Percentiles rank a stretch among this genome's conserved stretches.
phyloP scores from a whole-genome alignment of 768 basidiomycete species.

The Lactarius akahatsu region DNA sequence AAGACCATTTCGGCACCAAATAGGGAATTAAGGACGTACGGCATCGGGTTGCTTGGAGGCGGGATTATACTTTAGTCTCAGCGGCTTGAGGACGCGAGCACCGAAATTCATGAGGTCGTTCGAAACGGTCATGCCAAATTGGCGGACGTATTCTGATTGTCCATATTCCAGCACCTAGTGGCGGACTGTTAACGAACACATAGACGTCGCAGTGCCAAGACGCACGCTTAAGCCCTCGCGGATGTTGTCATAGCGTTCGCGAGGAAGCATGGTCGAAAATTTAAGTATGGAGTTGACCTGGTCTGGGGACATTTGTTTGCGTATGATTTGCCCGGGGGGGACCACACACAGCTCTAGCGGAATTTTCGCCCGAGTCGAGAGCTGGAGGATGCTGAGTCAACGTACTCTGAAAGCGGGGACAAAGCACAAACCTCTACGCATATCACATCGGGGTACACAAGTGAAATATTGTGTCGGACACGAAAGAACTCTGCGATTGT shows the following conservation, averaged over 20 bases:
- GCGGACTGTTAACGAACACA: background rate
- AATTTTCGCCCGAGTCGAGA: constrained; percentile 56
- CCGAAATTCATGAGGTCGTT: constrained; percentile 52
- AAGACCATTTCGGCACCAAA: background rate
- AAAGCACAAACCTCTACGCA: constrained; percentile 60
- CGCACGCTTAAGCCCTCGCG: constrained; percentile 49
- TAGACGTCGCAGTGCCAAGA: background rate
- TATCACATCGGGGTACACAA: constrained; percentile 61
- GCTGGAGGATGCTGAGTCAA: constrained; percentile 38
- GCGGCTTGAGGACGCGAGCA: constrained; percentile 62
- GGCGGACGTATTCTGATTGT: constrained; percentile 53
- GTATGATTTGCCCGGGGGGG: constrained; percentile 63
- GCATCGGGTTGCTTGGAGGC: constrained; percentile 56
- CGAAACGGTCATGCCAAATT: constrained; percentile 68
- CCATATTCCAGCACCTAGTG: constrained; percentile 50
- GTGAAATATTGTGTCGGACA: constrained; percentile 47
- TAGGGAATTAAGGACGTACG: constrained; percentile 40
- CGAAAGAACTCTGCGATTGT: constrained; percentile 64
- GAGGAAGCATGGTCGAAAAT: constrained; percentile 64
- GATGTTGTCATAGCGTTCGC: constrained; percentile 55
- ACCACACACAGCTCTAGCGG: constrained; percentile 69
- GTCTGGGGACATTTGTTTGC: constrained; percentile 65
- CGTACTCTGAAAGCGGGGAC: background rate
- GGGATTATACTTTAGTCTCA: constrained; percentile 61
- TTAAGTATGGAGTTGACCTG: constrained; percentile 58